Conservation (phyloP, 1,139 yeast genomes). For the Eremothecium coryli region DNA sequence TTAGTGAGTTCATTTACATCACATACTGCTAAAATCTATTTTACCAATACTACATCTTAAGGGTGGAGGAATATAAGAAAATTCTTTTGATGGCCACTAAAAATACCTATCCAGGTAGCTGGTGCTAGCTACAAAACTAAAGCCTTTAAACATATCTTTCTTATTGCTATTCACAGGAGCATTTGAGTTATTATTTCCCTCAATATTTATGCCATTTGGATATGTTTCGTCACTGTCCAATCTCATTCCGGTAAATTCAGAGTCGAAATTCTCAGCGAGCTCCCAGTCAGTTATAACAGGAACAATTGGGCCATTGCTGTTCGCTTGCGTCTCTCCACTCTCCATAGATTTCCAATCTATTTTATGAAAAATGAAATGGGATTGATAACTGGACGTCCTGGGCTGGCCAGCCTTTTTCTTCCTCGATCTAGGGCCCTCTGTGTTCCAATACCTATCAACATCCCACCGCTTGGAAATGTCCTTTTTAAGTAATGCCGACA, state of each 20-base stretch:
- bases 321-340: conserved; percentile 35
- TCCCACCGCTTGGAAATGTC: conserved; percentile 70
- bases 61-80: no score
- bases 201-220: conserved; percentile 6
- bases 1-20: no score
- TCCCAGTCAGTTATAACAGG: conserved; percentile 81
- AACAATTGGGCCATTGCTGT: conserved; percentile 64
- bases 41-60: no score
- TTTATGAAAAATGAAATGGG: conserved; percentile 69
- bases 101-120: conserved; percentile 31
- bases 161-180: conserved; percentile 7
- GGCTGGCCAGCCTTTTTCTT: conserved; percentile 24
- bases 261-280: conserved; percentile 85
- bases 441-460: conserved; percentile 39
- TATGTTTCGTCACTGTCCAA: conserved; percentile 23
- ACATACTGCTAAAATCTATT: no score
- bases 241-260: conserved; percentile 75
- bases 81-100: no score
- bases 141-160: conserved; percentile 32
- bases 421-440: conserved; percentile 39
- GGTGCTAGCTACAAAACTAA: conserved; percentile 31
- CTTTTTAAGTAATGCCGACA: conserved; percentile 62
- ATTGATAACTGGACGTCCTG: conserved; percentile 25
- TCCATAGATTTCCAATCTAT: conserved; percentile 65
- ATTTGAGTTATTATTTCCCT: conserved; percentile 6